Evolutionary conservation across 2,329 filamentous ascomycete genomes (phyloP).

Genomic region (Corynespora cassiicola): DNA sequence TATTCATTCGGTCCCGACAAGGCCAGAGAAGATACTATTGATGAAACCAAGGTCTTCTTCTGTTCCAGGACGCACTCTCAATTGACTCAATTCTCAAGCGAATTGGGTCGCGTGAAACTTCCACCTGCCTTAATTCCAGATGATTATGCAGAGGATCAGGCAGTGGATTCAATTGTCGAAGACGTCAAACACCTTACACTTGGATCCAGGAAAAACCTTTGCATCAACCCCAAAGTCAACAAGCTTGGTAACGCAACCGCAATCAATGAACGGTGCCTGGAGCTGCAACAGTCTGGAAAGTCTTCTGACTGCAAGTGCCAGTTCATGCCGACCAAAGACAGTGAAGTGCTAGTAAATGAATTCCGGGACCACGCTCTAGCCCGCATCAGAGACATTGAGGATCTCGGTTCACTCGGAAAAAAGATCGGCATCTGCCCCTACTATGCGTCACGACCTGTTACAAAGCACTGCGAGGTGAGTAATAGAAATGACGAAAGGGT

Average conservation of each 20-base stretch:
- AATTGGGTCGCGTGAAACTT: slow-evolving; percentile 78
- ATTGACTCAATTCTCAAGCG: slow-evolving; percentile 83
- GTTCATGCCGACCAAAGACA: slow-evolving; percentile 80
- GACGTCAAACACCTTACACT: slow-evolving; percentile 80
- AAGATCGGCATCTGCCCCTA: slow-evolving; percentile 88
- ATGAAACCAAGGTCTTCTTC: slow-evolving; percentile 86
- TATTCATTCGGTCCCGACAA: slow-evolving; percentile 39
- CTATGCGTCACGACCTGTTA: slow-evolving; percentile 87
- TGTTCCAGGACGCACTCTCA: slow-evolving; percentile 94
- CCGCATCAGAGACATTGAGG: slow-evolving; percentile 90
- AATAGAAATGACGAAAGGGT: background rate
- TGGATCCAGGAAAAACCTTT: slow-evolving; percentile 85
- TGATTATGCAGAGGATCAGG: slow-evolving; percentile 9
- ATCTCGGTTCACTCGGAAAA: slow-evolving; percentile 79
- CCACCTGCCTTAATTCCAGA: slow-evolving; percentile 67
- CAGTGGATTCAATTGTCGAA: slow-evolving; percentile 54
- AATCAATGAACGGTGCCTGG: slow-evolving; percentile 92
- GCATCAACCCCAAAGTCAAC: slow-evolving; percentile 85
- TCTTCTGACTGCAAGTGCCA: slow-evolving; percentile 72
- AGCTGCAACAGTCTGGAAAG: slow-evolving; percentile 77
- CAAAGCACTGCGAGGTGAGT: slow-evolving; percentile 76
- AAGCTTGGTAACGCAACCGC: slow-evolving; percentile 73
- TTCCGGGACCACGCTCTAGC: slow-evolving; percentile 88
- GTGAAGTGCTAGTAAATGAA: slow-evolving; percentile 72
- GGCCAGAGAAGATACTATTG: slow-evolving; percentile 61